Evolutionary conservation across 225 moss, liverwort and hornwort species (phyloP).

Genomic region (Pleurozium schreberi): DNA sequence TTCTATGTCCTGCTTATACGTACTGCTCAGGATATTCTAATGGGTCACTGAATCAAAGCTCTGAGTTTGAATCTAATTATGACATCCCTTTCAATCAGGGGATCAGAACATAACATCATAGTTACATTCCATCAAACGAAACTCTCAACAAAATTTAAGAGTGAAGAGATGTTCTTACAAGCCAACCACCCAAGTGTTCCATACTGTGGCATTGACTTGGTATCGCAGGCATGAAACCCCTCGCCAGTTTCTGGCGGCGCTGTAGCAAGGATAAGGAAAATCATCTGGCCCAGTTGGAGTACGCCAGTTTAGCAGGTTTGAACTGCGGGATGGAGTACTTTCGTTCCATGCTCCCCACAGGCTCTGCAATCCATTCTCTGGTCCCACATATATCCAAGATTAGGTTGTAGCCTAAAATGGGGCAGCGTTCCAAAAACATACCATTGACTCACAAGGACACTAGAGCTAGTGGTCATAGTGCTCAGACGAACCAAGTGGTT

Average conservation of each 20-base stretch:
- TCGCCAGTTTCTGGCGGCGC: background rate
- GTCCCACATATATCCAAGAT: background rate
- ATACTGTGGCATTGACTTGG: background rate
- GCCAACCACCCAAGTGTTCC: background rate
- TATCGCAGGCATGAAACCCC: constrained; percentile 6
- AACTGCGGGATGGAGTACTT: background rate
- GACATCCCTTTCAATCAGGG: background rate
- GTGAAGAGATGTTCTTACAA: background rate
- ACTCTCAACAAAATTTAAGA: background rate
- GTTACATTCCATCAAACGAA: background rate
- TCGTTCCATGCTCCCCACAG: constrained; percentile 6
- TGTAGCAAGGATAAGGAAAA: background rate
- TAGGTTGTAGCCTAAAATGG: background rate
- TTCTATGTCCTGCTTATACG: background rate
- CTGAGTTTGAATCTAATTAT: background rate
- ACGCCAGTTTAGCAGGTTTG: background rate
- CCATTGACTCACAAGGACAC: background rate
- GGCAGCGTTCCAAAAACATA: background rate
- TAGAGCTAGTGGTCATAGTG: background rate
- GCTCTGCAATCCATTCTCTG: background rate
- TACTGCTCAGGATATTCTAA: background rate
- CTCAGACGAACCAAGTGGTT: background rate
- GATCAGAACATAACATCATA: background rate
- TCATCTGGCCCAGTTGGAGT: background rate
- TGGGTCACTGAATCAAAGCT: background rate